Percentiles rank a stretch among this genome's conserved stretches.
Conservation (phyloP, 176 grass and related monocot genomes). For the Avena sativa region DNA sequence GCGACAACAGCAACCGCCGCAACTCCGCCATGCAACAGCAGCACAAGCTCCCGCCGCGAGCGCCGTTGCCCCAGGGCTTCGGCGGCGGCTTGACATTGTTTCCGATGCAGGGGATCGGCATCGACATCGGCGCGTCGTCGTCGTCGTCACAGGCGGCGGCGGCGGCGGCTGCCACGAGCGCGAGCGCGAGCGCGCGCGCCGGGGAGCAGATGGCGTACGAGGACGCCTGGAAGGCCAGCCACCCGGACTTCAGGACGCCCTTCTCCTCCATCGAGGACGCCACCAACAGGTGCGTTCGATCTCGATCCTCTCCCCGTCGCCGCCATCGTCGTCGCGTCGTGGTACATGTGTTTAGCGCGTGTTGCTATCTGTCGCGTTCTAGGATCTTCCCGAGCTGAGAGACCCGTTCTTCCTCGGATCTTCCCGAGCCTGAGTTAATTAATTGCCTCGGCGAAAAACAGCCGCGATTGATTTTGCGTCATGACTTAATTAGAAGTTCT, state of each 20-base stretch:
- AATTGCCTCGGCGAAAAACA: not conserved
- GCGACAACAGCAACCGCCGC: not conserved
- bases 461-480: not conserved
- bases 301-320: not conserved
- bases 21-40: slow-evolving; percentile 37
- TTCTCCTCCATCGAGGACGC: slow-evolving; percentile 76
- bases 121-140: not conserved
- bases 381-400: not conserved
- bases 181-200: slow-evolving; percentile 30
- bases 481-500: not conserved
- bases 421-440: not conserved
- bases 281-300: slow-evolving; percentile 48
- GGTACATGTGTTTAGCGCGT: slow-evolving; percentile 11
- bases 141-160: not conserved
- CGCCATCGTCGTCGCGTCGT: not conserved
- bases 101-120: not conserved
- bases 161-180: not conserved
- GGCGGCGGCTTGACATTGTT: not conserved
- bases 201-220: slow-evolving; percentile 65
- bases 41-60: not conserved
- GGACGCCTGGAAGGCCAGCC: slow-evolving; percentile 62
- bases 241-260: slow-evolving; percentile 65
- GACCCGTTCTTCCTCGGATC: not conserved
- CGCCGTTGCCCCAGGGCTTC: slow-evolving; percentile 25
- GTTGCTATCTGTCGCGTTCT: slow-evolving; percentile 7